Percentiles rank a stretch among this genome's conserved stretches.
phyloP scores from a whole-genome alignment of 2,329 filamentous ascomycete species.

The Raffaelea arxii region DNA sequence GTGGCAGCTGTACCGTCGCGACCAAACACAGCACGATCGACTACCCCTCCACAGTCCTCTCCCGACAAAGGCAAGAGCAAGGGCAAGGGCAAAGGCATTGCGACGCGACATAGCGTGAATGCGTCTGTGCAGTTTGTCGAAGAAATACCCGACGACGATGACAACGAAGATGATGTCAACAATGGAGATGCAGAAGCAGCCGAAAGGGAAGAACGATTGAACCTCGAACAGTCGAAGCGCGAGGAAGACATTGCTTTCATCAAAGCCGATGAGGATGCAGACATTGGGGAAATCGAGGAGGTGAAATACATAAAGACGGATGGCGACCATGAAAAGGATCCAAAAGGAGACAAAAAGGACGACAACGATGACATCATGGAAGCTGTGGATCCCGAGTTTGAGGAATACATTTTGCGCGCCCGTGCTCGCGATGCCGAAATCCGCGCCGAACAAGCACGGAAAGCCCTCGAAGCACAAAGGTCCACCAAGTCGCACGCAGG shows the following conservation, averaged over 20 bases:
- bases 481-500: not conserved
- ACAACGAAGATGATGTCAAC: not conserved
- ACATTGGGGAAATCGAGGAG: too few relatives aligned
- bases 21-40: not conserved
- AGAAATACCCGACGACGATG: not conserved
- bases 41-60: not conserved
- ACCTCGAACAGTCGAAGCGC: too few relatives aligned
- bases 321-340: not conserved
- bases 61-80: not conserved
- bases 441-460: conserved; percentile 3
- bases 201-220: not conserved
- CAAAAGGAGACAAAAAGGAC: not conserved
- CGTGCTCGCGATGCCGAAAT: conserved; percentile 9
- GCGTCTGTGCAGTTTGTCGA: not conserved
- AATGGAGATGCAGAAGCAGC: not conserved
- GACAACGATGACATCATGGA: conserved; percentile 12
- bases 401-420: conserved; percentile 12
- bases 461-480: not conserved
- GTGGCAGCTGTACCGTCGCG: not conserved
- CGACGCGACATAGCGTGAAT: conserved; percentile 4
- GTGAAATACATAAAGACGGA: too few relatives aligned
- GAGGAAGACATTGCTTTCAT: too few relatives aligned
- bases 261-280: too few relatives aligned
- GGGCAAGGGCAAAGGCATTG: conserved; percentile 11
- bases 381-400: conserved; percentile 10